phyloP scores from a whole-genome alignment of 192 early-diverging fungal species.

The Dissophora globulifera region DNA sequence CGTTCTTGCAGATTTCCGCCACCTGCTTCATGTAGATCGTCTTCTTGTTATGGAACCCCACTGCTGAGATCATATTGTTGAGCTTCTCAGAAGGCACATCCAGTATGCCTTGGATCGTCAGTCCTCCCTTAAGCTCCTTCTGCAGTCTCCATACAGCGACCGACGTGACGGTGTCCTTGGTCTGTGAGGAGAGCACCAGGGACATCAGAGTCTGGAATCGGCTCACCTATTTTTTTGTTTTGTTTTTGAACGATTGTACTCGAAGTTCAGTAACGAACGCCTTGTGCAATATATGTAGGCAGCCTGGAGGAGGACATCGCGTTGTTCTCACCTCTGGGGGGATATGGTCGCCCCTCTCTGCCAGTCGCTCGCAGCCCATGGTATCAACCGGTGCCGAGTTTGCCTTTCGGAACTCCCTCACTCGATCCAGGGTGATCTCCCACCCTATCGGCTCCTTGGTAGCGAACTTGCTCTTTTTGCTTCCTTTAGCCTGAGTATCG shows the following conservation, averaged over 20 bases:
- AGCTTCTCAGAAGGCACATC: constrained; percentile 68
- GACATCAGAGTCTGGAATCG: constrained; percentile 89
- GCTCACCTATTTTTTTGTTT: constrained; percentile 64
- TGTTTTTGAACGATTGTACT: too few species aligned
- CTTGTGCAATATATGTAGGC: too few species aligned
- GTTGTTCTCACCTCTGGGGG: constrained; percentile 48
- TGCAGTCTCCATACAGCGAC: constrained; percentile 79
- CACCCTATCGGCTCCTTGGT: constrained; percentile 65
- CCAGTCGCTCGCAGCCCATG: constrained; percentile 85
- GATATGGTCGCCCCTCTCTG: constrained; percentile 46
- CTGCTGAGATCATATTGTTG: constrained; percentile 78
- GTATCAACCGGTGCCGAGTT: constrained; percentile 87
- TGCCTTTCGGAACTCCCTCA: constrained; percentile 74
- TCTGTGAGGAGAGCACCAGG: constrained; percentile 92
- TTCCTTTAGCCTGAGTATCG: neutral
- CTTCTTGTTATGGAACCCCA: constrained; percentile 93
- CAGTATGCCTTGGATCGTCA: constrained; percentile 74
- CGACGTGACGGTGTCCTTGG: constrained; percentile 90
- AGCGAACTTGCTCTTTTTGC: constrained; percentile 45
- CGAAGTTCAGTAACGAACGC: too few species aligned
- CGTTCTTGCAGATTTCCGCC: constrained; percentile 75
- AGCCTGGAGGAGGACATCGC: too few species aligned
- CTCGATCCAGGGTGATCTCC: constrained; percentile 68
- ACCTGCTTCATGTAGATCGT: constrained; percentile 83
- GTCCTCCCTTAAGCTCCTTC: constrained; percentile 68